Conservation (phyloP, 1,284 basidiomycete genomes). For the Hemileia vastatrix region DNA sequence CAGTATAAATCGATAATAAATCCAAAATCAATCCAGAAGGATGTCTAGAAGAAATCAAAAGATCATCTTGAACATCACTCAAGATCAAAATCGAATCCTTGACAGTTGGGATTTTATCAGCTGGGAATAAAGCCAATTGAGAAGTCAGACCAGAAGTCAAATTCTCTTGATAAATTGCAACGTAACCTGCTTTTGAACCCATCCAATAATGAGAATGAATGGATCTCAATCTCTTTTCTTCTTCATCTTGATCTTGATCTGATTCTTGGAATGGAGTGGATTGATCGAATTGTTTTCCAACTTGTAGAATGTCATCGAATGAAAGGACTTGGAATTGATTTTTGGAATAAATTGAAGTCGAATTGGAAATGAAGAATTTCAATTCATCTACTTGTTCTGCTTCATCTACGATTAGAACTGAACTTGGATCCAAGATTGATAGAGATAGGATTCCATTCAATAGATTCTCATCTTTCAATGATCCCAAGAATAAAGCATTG, state of each 20-base stretch:
- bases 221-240: neutral
- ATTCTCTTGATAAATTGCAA: slow-evolving; percentile 29
- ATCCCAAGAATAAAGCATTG: too few species aligned
- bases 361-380: too few species aligned
- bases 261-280: neutral
- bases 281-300: neutral
- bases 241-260: neutral
- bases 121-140: slow-evolving; percentile 34
- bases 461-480: too few species aligned
- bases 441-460: too few species aligned
- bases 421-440: too few species aligned
- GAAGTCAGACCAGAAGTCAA: slow-evolving; percentile 34
- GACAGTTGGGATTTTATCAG: slow-evolving; percentile 33
- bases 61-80: neutral
- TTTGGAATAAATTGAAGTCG: too few species aligned
- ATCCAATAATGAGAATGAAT: neutral
- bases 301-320: neutral
- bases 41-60: neutral
- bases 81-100: slow-evolving; percentile 33
- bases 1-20: slow-evolving; percentile 37
- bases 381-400: too few species aligned
- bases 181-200: slow-evolving; percentile 22
- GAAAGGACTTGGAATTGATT: neutral
- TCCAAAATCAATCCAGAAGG: slow-evolving; percentile 33
- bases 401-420: too few species aligned